Percentiles rank a stretch among this genome's conserved stretches.
Evolutionary conservation across 2,329 filamentous ascomycete species (phyloP).

Genomic region (Hypoxylon rubiginosum): DNA sequence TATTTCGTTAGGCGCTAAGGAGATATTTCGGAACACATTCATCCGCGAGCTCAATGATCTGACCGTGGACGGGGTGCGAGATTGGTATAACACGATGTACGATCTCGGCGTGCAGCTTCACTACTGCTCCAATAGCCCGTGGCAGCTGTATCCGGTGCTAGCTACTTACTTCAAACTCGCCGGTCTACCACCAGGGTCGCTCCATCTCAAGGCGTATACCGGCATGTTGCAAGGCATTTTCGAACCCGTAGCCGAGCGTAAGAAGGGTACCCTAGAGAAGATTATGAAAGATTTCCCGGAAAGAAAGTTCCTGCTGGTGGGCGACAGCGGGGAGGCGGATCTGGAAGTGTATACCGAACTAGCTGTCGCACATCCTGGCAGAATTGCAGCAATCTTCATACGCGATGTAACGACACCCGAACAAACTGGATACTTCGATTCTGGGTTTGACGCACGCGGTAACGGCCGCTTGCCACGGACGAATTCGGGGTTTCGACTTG

Average conservation of each 20-base stretch:
- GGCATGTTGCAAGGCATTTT: constrained; percentile 99
- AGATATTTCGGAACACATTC: constrained; percentile 97
- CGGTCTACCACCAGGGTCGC: constrained; percentile 86
- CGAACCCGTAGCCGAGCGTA: constrained; percentile 94
- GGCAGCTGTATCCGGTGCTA: constrained; percentile 94
- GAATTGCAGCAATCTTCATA: constrained; percentile 90
- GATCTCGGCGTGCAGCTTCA: constrained; percentile 89
- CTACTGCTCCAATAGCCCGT: constrained; percentile 99
- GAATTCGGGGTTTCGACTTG: constrained; percentile 22
- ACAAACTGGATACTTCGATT: constrained; percentile 82
- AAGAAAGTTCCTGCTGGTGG: constrained; percentile 89
- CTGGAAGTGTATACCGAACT: constrained; percentile 97
- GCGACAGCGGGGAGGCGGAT: constrained; percentile 96
- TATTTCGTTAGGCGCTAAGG: constrained; percentile 86
- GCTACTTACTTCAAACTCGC: constrained; percentile 86
- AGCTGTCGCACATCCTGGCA: constrained; percentile 84
- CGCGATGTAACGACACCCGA: constrained; percentile 91
- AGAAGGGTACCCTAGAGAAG: constrained; percentile 87
- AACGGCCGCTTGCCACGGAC: constrained; percentile 45
- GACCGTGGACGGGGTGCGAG: constrained; percentile 85
- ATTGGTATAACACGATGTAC: constrained; percentile 87
- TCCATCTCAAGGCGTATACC: constrained; percentile 95
- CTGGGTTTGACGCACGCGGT: constrained; percentile 55
- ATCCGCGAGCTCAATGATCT: constrained; percentile 86
- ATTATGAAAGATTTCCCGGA: constrained; percentile 92